These are phyloP conservation scores for Umbilicus rupestris DNA, from an alignment of 164 flowering plant species.

Conservation along the genomic window DNA sequence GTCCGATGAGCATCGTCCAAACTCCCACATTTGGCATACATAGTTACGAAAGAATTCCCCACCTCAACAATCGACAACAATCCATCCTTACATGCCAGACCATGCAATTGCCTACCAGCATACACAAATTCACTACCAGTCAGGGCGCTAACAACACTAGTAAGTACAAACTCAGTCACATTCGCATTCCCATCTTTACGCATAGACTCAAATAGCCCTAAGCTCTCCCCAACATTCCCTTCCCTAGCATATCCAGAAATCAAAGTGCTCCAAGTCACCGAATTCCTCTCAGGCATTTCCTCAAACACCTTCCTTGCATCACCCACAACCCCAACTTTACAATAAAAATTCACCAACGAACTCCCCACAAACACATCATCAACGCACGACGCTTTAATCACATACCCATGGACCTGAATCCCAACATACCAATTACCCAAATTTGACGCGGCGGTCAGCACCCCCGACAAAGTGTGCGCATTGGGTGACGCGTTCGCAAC, in stretches of 20 bases:
- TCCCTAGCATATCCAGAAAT: constrained; percentile 67
- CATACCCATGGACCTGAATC: constrained; percentile 43
- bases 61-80: constrained; percentile 37
- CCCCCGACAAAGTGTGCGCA: constrained; percentile 56
- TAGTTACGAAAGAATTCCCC: constrained; percentile 55
- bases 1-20: constrained; percentile 36
- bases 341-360: constrained; percentile 51
- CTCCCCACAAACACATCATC: constrained; percentile 61
- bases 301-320: constrained; percentile 64
- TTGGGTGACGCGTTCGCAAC: constrained; percentile 33
- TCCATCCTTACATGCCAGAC: constrained; percentile 42
- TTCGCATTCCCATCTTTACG: constrained; percentile 21
- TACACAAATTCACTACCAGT: constrained; percentile 21
- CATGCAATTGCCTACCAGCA: constrained; percentile 46
- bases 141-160: constrained; percentile 57
- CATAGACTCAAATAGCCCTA: constrained; percentile 37
- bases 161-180: constrained; percentile 50
- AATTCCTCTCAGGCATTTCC: constrained; percentile 58
- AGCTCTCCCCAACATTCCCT: constrained; percentile 31
- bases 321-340: constrained; percentile 38
- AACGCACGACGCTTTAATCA: constrained; percentile 24
- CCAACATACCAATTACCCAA: constrained; percentile 21
- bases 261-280: constrained; percentile 71
- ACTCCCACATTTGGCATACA: constrained; percentile 61
- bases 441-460: constrained; percentile 46